phyloP scores from a whole-genome alignment of 345 rosid species.

The Erucastrum elatum region DNA sequence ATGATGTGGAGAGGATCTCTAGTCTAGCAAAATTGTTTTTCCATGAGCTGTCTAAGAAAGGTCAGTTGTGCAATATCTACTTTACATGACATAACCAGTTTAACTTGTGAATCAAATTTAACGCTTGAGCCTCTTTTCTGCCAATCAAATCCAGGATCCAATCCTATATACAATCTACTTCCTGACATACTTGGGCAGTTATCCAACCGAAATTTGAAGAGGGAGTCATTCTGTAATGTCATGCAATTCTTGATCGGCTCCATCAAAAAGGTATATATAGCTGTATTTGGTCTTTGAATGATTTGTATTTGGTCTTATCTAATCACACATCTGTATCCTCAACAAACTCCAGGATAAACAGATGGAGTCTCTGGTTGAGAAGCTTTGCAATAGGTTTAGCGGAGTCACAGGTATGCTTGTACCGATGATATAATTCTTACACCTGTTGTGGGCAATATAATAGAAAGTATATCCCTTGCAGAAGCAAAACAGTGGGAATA shows the following conservation, averaged over 20 bases:
- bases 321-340: conserved; percentile 9
- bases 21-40: conserved; percentile 91
- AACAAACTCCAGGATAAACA: conserved; percentile 73
- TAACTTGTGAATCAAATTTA: conserved; percentile 18
- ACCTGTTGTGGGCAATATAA: not conserved
- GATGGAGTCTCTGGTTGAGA: conserved; percentile 97
- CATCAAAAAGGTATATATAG: conserved; percentile 72
- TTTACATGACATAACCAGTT: conserved; percentile 5
- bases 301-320: conserved; percentile 12
- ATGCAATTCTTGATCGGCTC: conserved; percentile 96
- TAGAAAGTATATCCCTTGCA: conserved; percentile 41
- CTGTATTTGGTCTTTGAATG: conserved; percentile 17
- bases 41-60: conserved; percentile 93
- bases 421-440: not conserved
- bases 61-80: conserved; percentile 38
- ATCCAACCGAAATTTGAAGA: conserved; percentile 70
- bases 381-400: conserved; percentile 92
- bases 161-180: conserved; percentile 92
- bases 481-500: conserved; percentile 86
- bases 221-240: conserved; percentile 79
- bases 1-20: conserved; percentile 84
- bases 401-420: conserved; percentile 77
- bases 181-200: conserved; percentile 90
- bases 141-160: conserved; percentile 65
- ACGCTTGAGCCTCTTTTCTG: conserved; percentile 15